Evolutionary conservation across 345 rosid species (phyloP), one percentile per base, ranked within the genome.

Genomic region (Pseudoturritis turrita): DNA sequence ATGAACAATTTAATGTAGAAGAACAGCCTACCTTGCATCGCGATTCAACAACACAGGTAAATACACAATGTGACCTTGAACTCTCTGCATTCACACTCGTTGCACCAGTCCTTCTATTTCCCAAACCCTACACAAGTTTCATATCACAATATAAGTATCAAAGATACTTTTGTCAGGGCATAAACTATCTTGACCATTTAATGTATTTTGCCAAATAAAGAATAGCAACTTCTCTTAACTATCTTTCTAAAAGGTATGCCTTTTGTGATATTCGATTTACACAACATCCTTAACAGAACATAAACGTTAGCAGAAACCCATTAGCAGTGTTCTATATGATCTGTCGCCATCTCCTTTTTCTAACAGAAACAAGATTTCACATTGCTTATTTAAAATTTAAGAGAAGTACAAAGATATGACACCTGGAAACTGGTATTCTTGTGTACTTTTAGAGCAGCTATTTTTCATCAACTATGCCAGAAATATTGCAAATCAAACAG

Each of bases 21-120:
- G 56, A 70, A 8, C 5, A 35, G 8, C 49, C 46, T 80, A 92
- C 97, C 93, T 92, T 92, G 85, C 96, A 86, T 26, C 83, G 86
- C 26, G 89, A 88, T 71, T 90, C 96, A 63, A 90, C 89, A 73
- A 93, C 77, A 71, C 96, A 92, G 63, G 93, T 92, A 71, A 90
- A 88, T 67, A 92, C 97, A 74, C 96, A 82, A 43, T 88, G 98
- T 12, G 97, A 90, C 31, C 97, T 88, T 43, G 98, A 90, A 79
- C 96, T 93, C 73, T 93, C 96, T 61, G 93, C 88, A 85, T 93
- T 93, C 50, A 93, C 80, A 72, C 88, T 88, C 7, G 97, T 93
- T 59, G 96, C 88, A 74, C 96, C 93, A 17, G 84, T 90, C 78
- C 96, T 84, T 78, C 97, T 81, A 68, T 86, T 90, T 75, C 87